Conservation (phyloP, 2,329 filamentous ascomycete genomes). For the Sporothrix pallida region DNA sequence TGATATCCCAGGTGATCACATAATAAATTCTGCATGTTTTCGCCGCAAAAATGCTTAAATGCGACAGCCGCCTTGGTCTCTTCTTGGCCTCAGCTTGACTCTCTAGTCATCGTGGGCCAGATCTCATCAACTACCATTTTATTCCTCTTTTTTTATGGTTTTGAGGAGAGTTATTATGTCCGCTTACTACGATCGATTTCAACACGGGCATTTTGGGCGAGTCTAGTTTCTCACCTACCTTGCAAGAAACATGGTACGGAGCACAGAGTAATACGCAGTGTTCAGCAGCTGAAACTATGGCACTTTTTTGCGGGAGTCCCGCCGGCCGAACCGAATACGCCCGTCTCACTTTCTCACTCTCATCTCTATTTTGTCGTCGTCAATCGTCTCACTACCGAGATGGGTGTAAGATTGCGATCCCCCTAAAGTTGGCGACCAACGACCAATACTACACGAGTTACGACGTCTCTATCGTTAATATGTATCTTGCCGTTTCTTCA, state of each 20-base stretch:
- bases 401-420: background rate
- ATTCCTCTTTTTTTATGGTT: no score
- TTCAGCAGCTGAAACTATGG: background rate
- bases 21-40: background rate
- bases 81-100: background rate
- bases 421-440: background rate
- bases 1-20: no score
- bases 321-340: background rate
- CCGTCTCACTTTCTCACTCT: slow-evolving; percentile 7
- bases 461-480: background rate
- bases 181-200: background rate
- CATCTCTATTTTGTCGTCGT: no score
- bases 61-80: slow-evolving; percentile 13
- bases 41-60: slow-evolving; percentile 6
- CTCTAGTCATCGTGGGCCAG: background rate
- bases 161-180: background rate
- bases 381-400: background rate
- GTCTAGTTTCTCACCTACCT: background rate
- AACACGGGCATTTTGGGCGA: background rate
- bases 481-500: background rate
- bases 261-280: no score
- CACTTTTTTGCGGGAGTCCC: background rate
- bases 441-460: background rate
- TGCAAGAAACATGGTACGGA: no score
- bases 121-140: no score